phyloP scores from a whole-genome alignment of 1,284 basidiomycete species.

The Moesziomyces antarcticus region DNA sequence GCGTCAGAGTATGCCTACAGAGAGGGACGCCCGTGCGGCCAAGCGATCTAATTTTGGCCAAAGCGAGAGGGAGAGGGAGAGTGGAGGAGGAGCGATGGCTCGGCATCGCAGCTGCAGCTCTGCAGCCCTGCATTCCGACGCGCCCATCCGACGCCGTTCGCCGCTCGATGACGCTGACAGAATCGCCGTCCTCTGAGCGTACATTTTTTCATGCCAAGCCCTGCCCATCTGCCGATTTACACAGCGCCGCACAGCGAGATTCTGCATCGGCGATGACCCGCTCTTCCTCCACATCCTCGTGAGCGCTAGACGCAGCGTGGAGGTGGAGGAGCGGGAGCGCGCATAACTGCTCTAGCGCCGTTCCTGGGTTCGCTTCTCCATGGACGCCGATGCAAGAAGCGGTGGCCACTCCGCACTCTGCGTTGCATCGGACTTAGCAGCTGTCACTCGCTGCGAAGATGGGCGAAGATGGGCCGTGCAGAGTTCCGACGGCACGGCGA shows the following conservation, averaged over 20 bases:
- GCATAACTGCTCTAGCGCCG: too few relatives aligned
- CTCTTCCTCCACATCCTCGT: too few relatives aligned
- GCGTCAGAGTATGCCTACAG: too few relatives aligned
- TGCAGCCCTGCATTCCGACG: slow-evolving; percentile 1
- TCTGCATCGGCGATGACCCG: slow-evolving; percentile 6
- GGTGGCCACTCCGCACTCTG: too few relatives aligned
- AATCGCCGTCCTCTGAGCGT: slow-evolving; percentile 1
- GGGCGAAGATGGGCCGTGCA: too few relatives aligned
- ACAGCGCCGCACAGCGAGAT: neutral
- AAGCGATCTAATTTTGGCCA: slow-evolving; percentile 14
- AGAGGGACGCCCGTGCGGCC: neutral
- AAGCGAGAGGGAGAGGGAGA: neutral
- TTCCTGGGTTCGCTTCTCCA: too few relatives aligned
- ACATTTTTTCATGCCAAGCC: neutral
- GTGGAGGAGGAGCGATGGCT: slow-evolving; percentile 3
- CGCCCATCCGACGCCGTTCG: neutral
- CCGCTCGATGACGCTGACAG: slow-evolving; percentile 30
- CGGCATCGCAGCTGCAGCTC: neutral
- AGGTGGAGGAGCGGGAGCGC: slow-evolving; percentile 16
- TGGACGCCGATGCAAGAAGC: too few relatives aligned
- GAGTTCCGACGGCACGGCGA: too few relatives aligned
- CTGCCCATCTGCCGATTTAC: slow-evolving; percentile 1
- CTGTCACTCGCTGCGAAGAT: too few relatives aligned
- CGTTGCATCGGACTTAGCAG: too few relatives aligned
- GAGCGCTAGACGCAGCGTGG: neutral